These are phyloP conservation scores for Raffaelea albimanens DNA, from an alignment of 2,329 filamentous ascomycete genomes.

Conservation along the genomic window DNA sequence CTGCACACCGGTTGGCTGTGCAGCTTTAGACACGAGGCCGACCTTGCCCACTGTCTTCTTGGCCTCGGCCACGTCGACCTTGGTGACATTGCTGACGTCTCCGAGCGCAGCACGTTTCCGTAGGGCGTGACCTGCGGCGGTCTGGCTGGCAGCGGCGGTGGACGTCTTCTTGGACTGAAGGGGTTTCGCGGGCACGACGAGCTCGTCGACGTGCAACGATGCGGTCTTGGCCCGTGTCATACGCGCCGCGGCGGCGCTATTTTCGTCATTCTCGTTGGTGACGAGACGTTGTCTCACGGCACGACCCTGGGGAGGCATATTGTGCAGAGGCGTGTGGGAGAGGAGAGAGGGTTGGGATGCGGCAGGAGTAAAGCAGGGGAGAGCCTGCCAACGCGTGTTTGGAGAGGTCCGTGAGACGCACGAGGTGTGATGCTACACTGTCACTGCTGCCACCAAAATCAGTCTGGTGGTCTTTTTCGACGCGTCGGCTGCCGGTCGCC, in stretches of 20 bases:
- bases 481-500: too few species aligned
- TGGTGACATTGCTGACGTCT: conserved; percentile 92
- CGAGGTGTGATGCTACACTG: too few species aligned
- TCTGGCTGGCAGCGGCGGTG: conserved; percentile 34
- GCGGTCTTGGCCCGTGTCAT: conserved; percentile 89
- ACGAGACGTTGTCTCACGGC: conserved; percentile 63
- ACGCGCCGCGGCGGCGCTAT: conserved; percentile 64
- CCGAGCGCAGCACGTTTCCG: conserved; percentile 79
- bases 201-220: conserved; percentile 55
- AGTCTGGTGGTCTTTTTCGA: too few species aligned
- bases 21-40: conserved; percentile 68
- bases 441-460: too few species aligned
- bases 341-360: too few species aligned
- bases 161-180: conserved; percentile 65
- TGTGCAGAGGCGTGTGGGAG: too few species aligned
- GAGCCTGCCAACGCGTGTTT: too few species aligned
- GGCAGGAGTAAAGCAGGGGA: too few species aligned
- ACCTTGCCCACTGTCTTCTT: conserved; percentile 66
- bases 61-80: conserved; percentile 58
- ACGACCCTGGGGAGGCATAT: conserved; percentile 38
- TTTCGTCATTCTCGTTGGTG: conserved; percentile 94
- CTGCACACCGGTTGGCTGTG: conserved; percentile 72
- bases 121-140: conserved; percentile 33
- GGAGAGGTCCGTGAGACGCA: too few species aligned
- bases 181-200: conserved; percentile 45